phyloP scores from a whole-genome alignment of 2,329 filamentous ascomycete genomes.

The Botryotinia narcissicola region DNA sequence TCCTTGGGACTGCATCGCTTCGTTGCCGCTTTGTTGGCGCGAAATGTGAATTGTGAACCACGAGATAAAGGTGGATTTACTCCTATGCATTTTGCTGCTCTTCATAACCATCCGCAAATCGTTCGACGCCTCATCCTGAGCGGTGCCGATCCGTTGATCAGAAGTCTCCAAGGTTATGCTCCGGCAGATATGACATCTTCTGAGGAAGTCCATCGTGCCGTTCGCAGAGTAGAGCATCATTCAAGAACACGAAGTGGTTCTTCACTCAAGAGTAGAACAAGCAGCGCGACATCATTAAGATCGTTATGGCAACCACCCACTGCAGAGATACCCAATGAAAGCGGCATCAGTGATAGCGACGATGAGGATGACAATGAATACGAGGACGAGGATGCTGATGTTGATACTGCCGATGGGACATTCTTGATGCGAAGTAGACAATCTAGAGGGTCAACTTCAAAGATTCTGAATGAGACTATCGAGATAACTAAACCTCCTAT shows the following conservation, averaged over 20 bases:
- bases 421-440: conserved; percentile 37
- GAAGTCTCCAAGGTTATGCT: conserved; percentile 67
- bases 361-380: conserved; percentile 46
- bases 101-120: conserved; percentile 73
- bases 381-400: conserved; percentile 40
- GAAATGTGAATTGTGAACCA: conserved; percentile 73
- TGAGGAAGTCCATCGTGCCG: conserved; percentile 59
- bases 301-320: conserved; percentile 62
- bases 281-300: conserved; percentile 64
- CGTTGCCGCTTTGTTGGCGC: conserved; percentile 71
- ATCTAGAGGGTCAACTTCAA: conserved; percentile 37
- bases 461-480: conserved; percentile 22
- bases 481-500: conserved; percentile 29
- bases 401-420: conserved; percentile 36
- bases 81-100: conserved; percentile 75
- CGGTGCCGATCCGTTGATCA: conserved; percentile 68
- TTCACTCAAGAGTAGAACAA: conserved; percentile 57
- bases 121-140: conserved; percentile 70
- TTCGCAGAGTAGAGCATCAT: conserved; percentile 60
- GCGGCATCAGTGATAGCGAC: conserved; percentile 45
- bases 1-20: conserved; percentile 73
- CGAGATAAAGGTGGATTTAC: conserved; percentile 79
- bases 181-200: conserved; percentile 70
- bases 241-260: conserved; percentile 65
- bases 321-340: conserved; percentile 40